Evolutionary conservation across 345 rosid genomes (phyloP).

Genomic region (Dimocarpus longan): DNA sequence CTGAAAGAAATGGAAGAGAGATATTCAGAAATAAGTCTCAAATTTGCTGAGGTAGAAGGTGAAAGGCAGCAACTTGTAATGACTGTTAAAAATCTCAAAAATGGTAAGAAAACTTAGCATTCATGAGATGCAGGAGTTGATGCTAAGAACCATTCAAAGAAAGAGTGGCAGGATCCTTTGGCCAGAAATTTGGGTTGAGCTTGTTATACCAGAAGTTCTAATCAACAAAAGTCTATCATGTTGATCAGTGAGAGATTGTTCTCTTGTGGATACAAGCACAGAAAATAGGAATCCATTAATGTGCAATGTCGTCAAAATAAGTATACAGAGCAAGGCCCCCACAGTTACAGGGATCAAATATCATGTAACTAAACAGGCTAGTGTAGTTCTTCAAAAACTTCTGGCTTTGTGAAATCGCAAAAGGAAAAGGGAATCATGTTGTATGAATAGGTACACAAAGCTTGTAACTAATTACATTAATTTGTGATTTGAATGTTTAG

Average conservation of each 20-base stretch:
- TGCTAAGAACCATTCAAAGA: background rate
- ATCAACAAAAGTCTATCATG: constrained; percentile 5
- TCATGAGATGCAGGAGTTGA: constrained; percentile 4
- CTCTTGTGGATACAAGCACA: background rate
- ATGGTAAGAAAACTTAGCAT: constrained; percentile 61
- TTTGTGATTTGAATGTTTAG: constrained; percentile 11
- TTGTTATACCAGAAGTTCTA: constrained; percentile 11
- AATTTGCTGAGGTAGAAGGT: constrained; percentile 94
- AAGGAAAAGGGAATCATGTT: background rate
- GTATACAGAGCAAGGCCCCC: background rate
- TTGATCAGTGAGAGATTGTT: background rate
- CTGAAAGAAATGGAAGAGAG: constrained; percentile 92
- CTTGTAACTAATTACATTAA: background rate
- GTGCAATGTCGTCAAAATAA: background rate
- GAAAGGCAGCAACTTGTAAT: constrained; percentile 91
- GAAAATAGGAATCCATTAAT: background rate
- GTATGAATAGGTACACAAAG: background rate
- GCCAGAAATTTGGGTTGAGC: constrained; percentile 5
- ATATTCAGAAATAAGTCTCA: constrained; percentile 88
- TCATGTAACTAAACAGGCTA: background rate
- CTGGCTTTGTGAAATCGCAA: background rate
- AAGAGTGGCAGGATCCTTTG: constrained; percentile 20
- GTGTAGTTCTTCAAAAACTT: background rate
- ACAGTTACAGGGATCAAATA: background rate
- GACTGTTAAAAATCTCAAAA: constrained; percentile 78